Evolutionary conservation across 345 rosid genomes (phyloP).

Genomic region (Noccaea caerulescens): DNA sequence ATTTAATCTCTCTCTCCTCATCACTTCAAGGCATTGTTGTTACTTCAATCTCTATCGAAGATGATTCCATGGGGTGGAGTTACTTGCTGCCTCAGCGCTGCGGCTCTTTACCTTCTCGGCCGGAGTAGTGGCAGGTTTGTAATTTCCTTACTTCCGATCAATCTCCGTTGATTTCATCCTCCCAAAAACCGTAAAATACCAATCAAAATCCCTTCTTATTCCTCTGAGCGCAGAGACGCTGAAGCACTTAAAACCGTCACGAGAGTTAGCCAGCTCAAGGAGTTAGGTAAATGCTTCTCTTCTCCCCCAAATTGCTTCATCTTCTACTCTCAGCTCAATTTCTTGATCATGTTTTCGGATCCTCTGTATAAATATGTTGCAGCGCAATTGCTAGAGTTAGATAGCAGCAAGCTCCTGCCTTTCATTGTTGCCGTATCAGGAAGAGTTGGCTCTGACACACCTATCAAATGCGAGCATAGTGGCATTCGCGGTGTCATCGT

Average conservation of each 20-base stretch:
- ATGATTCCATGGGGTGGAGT: slow-evolving; percentile 92
- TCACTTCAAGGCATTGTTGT: background rate
- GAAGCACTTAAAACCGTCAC: slow-evolving; percentile 76
- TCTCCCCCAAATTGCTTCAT: background rate
- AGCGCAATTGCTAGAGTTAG: slow-evolving; percentile 85
- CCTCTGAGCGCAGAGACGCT: slow-evolving; percentile 65
- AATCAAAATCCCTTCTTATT: background rate
- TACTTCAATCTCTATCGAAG: slow-evolving; percentile 7
- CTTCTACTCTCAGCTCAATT: background rate
- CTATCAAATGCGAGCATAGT: slow-evolving; percentile 77
- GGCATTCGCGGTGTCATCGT: slow-evolving; percentile 90
- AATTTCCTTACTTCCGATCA: background rate
- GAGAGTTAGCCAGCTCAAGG: slow-evolving; percentile 79
- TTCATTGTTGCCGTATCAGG: slow-evolving; percentile 84
- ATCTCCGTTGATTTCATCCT: slow-evolving; percentile 7
- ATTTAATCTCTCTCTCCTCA: background rate
- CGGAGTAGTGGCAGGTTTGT: slow-evolving; percentile 84
- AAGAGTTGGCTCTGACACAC: slow-evolving; percentile 90
- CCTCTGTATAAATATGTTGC: slow-evolving; percentile 36
- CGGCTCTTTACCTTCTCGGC: slow-evolving; percentile 89
- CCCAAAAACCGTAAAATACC: background rate
- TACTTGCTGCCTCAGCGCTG: slow-evolving; percentile 86
- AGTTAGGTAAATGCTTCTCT: slow-evolving; percentile 60
- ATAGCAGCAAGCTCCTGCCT: slow-evolving; percentile 68
- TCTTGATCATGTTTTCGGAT: background rate